phyloP scores from a whole-genome alignment of 495 filamentous ascomycete species.

The Podospora bellae-mahoneyi region DNA sequence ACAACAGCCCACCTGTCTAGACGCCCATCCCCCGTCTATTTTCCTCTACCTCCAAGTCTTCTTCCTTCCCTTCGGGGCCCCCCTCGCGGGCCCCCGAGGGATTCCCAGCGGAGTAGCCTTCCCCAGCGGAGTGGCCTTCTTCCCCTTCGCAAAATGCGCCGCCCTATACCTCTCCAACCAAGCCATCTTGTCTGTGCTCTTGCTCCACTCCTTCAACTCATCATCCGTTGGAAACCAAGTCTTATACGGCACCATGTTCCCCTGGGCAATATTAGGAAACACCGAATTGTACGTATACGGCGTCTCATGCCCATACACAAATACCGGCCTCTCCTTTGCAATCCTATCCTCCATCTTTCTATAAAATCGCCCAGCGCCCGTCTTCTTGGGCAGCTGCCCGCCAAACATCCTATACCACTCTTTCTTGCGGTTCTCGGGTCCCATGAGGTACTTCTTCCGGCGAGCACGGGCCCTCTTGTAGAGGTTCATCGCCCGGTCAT shows the following conservation, averaged over 20 bases:
- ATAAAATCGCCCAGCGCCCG: constrained; percentile 27
- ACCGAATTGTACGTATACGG: constrained; percentile 30
- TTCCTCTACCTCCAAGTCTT: neutral
- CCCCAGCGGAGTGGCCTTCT: neutral
- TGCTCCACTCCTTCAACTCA: neutral
- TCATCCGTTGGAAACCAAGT: neutral
- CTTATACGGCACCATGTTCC: constrained; percentile 10
- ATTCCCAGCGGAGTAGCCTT: too few species aligned
- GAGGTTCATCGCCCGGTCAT: constrained; percentile 38
- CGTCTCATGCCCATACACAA: constrained; percentile 30
- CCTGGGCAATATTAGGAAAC: constrained; percentile 21
- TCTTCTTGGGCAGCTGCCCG: constrained; percentile 30
- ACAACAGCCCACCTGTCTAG: neutral
- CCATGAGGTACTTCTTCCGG: constrained; percentile 42
- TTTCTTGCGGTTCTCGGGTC: constrained; percentile 34
- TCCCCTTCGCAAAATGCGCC: neutral
- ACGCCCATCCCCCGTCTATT: neutral
- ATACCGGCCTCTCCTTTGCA: constrained; percentile 25
- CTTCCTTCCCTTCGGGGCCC: neutral
- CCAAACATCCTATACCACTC: constrained; percentile 40
- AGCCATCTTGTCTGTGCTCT: constrained; percentile 8
- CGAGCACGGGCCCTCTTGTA: constrained; percentile 53
- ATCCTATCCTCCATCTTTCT: constrained; percentile 23
- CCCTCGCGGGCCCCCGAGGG: too few species aligned
- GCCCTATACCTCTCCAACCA: neutral